Evolutionary conservation across 352 stramenopile genomes (phyloP), one percentile per base, ranked within the genome.

Genomic region (Globisporangium cederbergense): DNA sequence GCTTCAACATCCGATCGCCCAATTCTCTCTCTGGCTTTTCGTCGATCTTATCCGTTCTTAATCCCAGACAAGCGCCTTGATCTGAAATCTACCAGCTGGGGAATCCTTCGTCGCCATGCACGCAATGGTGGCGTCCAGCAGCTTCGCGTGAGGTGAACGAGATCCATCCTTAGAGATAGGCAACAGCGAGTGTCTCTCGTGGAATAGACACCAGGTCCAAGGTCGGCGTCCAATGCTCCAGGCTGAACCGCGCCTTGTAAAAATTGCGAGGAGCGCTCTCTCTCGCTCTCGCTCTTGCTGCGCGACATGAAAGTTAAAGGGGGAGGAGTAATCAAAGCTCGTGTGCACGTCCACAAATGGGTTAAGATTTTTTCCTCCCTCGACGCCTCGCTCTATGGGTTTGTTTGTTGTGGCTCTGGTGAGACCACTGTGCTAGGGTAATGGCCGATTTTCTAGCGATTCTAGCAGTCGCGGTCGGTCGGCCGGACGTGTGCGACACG

Each of bases 241-340:
- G 4, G 36, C 36, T 42, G 11, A 42, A 42, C 9, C 36, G 11
- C 3, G 9, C 14, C 9, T 14, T 42, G 7, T 14, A 4, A 16
- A 42, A 42, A 42, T 11, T 14, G 36, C 3, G 36, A 42, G 10
- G 9, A 4, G 9, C 11, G 1, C 7, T 42, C 36, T 42, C 40
- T n/a, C 40, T 46, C 40, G 18, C 42, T 20, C 32, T 36, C 32
- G 16, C 18, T 47, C 16, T 47, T 18, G 45, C 46, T 52, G n/a
- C 46, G 46, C 46, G 46, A 52, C 46, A 52, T 52, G 46, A 52
- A 30, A 7, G n/a, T 30, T 20, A 16, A 52, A 52, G 43, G 43
- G 14, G 18, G 20, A 30, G n/a, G 46, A 52, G 46, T 20, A 52
- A 52, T 30, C n/a, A 52, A 52, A 11, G 9, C 20, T n/a, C n/a